These are phyloP conservation scores for Colletotrichum sidae DNA, from an alignment of 2,329 filamentous ascomycete genomes.

Conservation along the genomic window DNA sequence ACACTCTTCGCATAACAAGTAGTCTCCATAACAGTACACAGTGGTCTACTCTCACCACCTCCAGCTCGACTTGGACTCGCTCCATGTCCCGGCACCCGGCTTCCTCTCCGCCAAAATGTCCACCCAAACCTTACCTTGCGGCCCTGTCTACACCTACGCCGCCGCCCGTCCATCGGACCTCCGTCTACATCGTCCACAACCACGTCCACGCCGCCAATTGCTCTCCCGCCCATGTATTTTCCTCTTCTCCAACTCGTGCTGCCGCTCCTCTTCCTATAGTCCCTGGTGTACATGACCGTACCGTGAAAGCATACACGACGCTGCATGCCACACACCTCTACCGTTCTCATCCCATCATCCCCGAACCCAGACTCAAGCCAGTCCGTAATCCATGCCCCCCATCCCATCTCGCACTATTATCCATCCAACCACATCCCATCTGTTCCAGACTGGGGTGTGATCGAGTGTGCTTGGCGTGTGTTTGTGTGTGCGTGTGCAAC, in stretches of 20 bases:
- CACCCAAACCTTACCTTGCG: no score
- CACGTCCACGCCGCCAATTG: not conserved
- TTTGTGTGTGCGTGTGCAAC: slow-evolving; percentile 1
- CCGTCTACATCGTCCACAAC: slow-evolving; percentile 30
- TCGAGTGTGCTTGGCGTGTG: not conserved
- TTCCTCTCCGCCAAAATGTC: slow-evolving; percentile 14
- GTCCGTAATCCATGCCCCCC: slow-evolving; percentile 5
- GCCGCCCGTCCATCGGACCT: slow-evolving; percentile 29
- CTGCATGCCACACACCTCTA: not conserved
- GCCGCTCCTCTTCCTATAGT: not conserved
- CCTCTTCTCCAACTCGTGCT: not conserved
- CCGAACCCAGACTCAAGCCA: slow-evolving; percentile 14
- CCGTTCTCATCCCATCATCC: slow-evolving; percentile 35
- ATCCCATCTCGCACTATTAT: slow-evolving; percentile 14
- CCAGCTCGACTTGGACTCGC: no score
- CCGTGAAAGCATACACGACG: not conserved
- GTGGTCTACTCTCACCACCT: no score
- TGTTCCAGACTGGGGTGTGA: slow-evolving; percentile 22
- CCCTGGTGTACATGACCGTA: not conserved
- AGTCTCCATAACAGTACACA: no score
- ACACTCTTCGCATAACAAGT: no score
- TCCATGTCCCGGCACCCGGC: slow-evolving; percentile 25
- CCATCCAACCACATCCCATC: slow-evolving; percentile 11
- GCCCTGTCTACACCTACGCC: not conserved
- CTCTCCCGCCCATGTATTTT: slow-evolving; percentile 10